Conservation (phyloP, 768 basidiomycete genomes). For the Ramaria rubella region DNA sequence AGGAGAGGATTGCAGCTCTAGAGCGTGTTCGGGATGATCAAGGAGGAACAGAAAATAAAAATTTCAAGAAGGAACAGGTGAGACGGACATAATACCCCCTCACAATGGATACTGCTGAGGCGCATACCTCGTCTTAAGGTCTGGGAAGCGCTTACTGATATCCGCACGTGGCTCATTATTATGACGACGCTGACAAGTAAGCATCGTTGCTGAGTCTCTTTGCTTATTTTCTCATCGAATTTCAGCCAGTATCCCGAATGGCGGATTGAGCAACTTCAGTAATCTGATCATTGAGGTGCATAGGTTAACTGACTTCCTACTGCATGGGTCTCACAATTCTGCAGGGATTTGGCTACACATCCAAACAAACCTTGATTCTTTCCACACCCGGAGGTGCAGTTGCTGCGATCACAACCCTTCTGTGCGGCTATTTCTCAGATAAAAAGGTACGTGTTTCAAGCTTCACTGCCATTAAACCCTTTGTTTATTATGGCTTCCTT, state of each 20-base stretch:
- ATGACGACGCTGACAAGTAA: constrained; percentile 52
- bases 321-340: neutral
- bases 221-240: constrained; percentile 7
- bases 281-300: constrained; percentile 49
- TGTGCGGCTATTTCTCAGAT: constrained; percentile 62
- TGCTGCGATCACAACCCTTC: constrained; percentile 39
- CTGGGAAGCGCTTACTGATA: constrained; percentile 48
- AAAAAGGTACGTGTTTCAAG: constrained; percentile 36
- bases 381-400: constrained; percentile 51
- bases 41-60: constrained; percentile 56
- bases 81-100: neutral
- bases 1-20: constrained; percentile 20
- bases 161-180: constrained; percentile 57
- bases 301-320: neutral
- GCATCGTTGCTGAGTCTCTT: constrained; percentile 17
- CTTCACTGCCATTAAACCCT: neutral
- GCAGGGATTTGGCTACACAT: constrained; percentile 54
- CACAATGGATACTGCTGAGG: neutral
- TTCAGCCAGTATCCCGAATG: constrained; percentile 60
- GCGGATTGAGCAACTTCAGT: constrained; percentile 56
- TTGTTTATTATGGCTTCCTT: neutral
- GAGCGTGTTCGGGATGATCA: constrained; percentile 27
- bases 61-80: constrained; percentile 51
- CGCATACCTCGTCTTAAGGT: neutral
- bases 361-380: constrained; percentile 54